phyloP scores from a whole-genome alignment of 176 grass and related monocot species.

The Alopecurus myosuroides region DNA sequence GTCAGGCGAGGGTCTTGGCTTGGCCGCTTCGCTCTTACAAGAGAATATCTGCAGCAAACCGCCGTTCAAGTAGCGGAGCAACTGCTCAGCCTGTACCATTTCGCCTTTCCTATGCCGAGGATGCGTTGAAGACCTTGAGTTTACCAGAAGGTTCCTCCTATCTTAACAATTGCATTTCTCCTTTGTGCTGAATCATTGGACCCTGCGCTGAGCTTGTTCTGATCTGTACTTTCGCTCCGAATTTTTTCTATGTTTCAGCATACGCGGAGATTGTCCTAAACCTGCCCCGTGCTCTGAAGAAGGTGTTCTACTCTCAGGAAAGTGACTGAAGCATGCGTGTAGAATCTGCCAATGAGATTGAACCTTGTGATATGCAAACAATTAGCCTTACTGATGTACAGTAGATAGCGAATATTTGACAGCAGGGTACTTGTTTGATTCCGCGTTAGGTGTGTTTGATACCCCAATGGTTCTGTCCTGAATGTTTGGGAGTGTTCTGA shows the following conservation, averaged over 20 bases:
- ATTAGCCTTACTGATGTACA: neutral
- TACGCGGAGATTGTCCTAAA: conserved; percentile 92
- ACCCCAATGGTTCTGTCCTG: neutral
- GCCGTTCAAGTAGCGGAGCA: conserved; percentile 31
- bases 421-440: neutral
- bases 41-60: conserved; percentile 37
- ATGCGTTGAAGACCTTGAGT: conserved; percentile 70
- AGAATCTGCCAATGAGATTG: neutral
- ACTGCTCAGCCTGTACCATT: conserved; percentile 45
- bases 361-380: neutral
- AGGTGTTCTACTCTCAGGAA: conserved; percentile 43
- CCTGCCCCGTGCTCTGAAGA: conserved; percentile 64
- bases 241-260: conserved; percentile 36
- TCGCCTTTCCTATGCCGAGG: conserved; percentile 74
- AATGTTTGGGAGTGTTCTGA: neutral
- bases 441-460: neutral
- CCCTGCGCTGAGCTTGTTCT: conserved; percentile 9
- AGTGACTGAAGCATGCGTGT: conserved; percentile 28
- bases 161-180: neutral
- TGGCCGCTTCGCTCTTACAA: conserved; percentile 74
- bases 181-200: neutral
- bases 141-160: conserved; percentile 66
- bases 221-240: neutral
- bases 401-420: neutral
- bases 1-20: conserved; percentile 78